These are phyloP conservation scores for Crotalaria pallida DNA, from an alignment of 306 rosid genomes.

Conservation along the genomic window DNA sequence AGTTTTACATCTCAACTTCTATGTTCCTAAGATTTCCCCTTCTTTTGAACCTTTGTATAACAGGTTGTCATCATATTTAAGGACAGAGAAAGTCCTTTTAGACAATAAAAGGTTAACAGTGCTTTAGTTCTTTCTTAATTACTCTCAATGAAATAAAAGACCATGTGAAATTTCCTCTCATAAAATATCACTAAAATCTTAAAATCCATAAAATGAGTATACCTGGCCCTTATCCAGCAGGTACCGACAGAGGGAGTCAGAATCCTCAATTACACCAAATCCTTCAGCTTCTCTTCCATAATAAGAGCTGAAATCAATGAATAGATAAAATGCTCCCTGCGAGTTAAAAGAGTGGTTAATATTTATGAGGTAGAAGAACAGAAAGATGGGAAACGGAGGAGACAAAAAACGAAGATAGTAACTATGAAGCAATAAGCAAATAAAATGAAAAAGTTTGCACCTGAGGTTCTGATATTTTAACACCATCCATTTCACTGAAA, in stretches of 20 bases:
- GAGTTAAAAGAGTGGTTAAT: neutral
- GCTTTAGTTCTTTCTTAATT: neutral
- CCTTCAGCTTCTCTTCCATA: conserved; percentile 83
- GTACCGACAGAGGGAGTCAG: conserved; percentile 82
- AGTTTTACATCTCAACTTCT: neutral
- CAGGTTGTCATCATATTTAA: neutral
- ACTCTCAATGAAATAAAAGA: neutral
- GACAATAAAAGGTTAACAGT: neutral
- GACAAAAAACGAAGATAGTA: neutral
- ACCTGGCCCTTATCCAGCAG: conserved; percentile 89
- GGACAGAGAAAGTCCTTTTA: neutral
- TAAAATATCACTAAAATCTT: neutral
- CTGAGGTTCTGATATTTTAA: conserved; percentile 82
- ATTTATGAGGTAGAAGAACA: neutral
- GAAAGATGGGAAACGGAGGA: neutral
- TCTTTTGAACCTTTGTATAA: neutral
- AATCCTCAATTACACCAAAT: conserved; percentile 69
- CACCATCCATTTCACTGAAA: conserved; percentile 69
- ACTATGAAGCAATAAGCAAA: conserved; percentile 6
- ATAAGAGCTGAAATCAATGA: conserved; percentile 77
- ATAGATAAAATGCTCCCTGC: conserved; percentile 98
- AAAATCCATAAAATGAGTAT: neutral
- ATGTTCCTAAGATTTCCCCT: neutral
- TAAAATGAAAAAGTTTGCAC: conserved; percentile 28
- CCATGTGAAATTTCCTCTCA: neutral